These are phyloP conservation scores for Fusarium devonianum DNA, from an alignment of 2,329 filamentous ascomycete genomes.

Conservation along the genomic window DNA sequence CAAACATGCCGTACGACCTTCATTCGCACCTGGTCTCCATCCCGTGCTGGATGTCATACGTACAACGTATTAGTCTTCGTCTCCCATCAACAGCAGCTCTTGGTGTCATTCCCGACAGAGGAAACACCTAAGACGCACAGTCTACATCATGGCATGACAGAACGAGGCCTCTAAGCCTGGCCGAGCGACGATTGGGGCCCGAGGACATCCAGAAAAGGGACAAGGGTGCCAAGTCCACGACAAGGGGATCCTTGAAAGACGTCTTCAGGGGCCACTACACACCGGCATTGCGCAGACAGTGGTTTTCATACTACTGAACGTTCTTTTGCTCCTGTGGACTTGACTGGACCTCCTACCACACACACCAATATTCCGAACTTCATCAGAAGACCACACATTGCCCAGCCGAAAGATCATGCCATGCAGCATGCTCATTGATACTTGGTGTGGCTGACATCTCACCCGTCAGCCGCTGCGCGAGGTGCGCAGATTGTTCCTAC, in stretches of 20 bases:
- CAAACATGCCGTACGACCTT: constrained; percentile 10
- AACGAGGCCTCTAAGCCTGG: neutral
- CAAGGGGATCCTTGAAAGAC: constrained; percentile 3
- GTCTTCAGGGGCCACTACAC: neutral
- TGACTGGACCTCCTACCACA: too few species aligned
- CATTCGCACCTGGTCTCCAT: neutral
- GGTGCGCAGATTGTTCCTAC: constrained; percentile 38
- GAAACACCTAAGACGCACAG: constrained; percentile 4
- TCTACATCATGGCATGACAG: constrained; percentile 8
- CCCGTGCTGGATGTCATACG: neutral
- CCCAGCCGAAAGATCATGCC: constrained; percentile 26
- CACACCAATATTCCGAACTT: too few species aligned
- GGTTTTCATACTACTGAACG: neutral
- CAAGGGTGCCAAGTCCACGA: constrained; percentile 28
- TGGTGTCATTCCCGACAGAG: too few species aligned
- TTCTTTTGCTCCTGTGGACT: constrained; percentile 1
- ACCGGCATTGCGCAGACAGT: neutral
- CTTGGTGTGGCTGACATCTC: constrained; percentile 13
- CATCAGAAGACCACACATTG: constrained; percentile 6
- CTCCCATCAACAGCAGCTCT: neutral
- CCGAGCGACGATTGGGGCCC: constrained; percentile 3
- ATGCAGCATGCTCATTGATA: constrained; percentile 20
- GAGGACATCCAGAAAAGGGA: constrained; percentile 16
- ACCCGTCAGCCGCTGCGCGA: constrained; percentile 22
- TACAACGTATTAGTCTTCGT: neutral